Conservation (phyloP, 2,329 filamentous ascomycete species). For the Colletotrichum cordylinicola region DNA sequence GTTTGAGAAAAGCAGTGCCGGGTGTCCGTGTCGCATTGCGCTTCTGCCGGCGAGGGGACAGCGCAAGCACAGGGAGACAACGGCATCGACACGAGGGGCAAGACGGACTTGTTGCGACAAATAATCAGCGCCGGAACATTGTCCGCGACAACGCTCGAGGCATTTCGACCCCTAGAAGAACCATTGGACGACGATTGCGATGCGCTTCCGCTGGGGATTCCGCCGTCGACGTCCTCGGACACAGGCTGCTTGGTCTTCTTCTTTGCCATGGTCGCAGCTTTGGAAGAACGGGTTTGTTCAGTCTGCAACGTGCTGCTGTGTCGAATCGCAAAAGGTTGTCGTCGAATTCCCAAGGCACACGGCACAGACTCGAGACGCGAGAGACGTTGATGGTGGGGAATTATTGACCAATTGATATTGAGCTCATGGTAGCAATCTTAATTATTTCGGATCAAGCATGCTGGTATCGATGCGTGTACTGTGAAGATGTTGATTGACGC, state of each 20-base stretch:
- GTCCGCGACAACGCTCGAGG: constrained; percentile 35
- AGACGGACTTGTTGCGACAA: constrained; percentile 72
- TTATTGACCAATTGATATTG: constrained; percentile 20
- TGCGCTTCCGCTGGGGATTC: constrained; percentile 8
- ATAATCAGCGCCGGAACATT: constrained; percentile 59
- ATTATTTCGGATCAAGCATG: not conserved
- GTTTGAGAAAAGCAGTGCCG: not conserved
- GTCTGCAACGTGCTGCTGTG: not conserved
- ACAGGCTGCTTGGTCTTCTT: constrained; percentile 50
- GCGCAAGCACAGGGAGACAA: not conserved
- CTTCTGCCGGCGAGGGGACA: not conserved
- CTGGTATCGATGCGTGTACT: not conserved
- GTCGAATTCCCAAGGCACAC: not conserved
- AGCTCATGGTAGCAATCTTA: constrained; percentile 14
- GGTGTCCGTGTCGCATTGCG: not conserved
- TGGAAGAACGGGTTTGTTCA: not conserved
- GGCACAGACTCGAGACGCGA: not conserved
- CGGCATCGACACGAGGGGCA: not conserved
- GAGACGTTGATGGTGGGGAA: not conserved
- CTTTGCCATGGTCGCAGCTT: constrained; percentile 44
- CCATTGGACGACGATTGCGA: constrained; percentile 1
- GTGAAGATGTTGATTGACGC: not conserved
- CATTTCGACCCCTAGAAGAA: constrained; percentile 23
- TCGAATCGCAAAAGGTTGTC: not conserved
- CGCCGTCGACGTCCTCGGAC: constrained; percentile 31